Percentiles rank a stretch among this genome's conserved stretches.
phyloP scores from a whole-genome alignment of 805 yeast genomes.

The Wickerhamiella azyma region DNA sequence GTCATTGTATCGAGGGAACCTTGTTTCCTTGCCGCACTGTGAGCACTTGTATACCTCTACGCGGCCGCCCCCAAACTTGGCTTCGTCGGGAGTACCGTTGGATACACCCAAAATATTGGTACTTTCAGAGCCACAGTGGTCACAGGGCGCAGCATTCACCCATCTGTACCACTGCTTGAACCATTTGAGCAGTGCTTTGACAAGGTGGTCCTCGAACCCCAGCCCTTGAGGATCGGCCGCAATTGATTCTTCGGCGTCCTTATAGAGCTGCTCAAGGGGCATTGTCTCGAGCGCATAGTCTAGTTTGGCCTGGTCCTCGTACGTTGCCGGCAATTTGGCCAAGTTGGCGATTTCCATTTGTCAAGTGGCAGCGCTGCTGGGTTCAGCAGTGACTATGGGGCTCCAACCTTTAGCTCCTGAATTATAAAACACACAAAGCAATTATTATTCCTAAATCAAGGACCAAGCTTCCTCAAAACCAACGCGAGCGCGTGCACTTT shows the following conservation, averaged over 20 bases:
- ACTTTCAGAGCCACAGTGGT: conserved; percentile 35
- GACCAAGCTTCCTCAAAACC: too few relatives aligned
- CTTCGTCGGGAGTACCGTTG: conserved; percentile 35
- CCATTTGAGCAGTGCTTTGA: conserved; percentile 45
- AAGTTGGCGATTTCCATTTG: conserved; percentile 9
- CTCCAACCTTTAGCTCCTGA: too few relatives aligned
- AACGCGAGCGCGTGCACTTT: background rate
- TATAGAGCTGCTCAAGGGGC: conserved; percentile 44
- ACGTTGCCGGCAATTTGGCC: conserved; percentile 22
- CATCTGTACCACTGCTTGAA: conserved; percentile 74
- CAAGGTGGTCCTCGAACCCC: conserved; percentile 43
- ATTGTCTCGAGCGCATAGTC: conserved; percentile 50
- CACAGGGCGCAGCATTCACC: conserved; percentile 62
- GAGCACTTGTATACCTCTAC: conserved; percentile 56
- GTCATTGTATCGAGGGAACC: conserved; percentile 69
- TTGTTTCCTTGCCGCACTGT: conserved; percentile 32
- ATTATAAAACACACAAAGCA: too few relatives aligned
- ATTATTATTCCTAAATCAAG: too few relatives aligned
- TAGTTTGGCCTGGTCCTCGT: conserved; percentile 33
- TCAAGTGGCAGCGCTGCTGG: background rate
- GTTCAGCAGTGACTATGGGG: too few relatives aligned
- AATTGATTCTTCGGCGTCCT: conserved; percentile 40
- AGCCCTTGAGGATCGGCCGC: conserved; percentile 20
- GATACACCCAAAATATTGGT: conserved; percentile 29
- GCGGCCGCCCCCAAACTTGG: conserved; percentile 36